phyloP scores from a whole-genome alignment of 2,329 filamentous ascomycete genomes.

The Nigrospora oryzae region DNA sequence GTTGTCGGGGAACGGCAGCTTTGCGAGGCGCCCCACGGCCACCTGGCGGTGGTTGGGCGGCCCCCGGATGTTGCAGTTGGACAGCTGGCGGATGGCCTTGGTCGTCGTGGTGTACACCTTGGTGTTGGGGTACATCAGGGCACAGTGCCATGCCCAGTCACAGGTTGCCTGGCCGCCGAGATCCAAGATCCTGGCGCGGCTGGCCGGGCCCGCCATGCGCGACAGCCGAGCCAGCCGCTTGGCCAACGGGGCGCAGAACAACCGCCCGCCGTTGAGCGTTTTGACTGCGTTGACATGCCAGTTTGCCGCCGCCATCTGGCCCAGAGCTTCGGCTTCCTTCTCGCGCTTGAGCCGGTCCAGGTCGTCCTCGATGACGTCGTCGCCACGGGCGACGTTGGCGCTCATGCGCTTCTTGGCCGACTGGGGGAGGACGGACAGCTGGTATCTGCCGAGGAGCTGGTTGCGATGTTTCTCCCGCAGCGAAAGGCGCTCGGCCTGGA shows the following conservation, averaged over 20 bases:
- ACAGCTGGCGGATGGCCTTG: slow-evolving; percentile 59
- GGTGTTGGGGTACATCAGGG: slow-evolving; percentile 73
- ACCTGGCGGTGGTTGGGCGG: slow-evolving; percentile 83
- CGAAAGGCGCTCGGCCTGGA: slow-evolving; percentile 75
- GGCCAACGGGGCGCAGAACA: slow-evolving; percentile 56
- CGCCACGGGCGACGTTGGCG: slow-evolving; percentile 65
- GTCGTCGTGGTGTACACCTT: slow-evolving; percentile 85
- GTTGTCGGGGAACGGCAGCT: slow-evolving; percentile 74
- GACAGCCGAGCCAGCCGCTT: slow-evolving; percentile 52
- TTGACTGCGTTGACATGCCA: slow-evolving; percentile 56
- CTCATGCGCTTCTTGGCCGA: slow-evolving; percentile 64
- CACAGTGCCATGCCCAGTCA: slow-evolving; percentile 95
- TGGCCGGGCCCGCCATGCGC: slow-evolving; percentile 36
- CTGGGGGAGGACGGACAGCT: slow-evolving; percentile 61
- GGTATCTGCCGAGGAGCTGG: slow-evolving; percentile 77
- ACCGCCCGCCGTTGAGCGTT: slow-evolving; percentile 53
- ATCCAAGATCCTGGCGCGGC: slow-evolving; percentile 67
- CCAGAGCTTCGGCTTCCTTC: slow-evolving; percentile 72
- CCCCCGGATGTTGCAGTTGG: slow-evolving; percentile 69
- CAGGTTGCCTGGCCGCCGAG: slow-evolving; percentile 77
- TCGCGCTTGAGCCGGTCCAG: slow-evolving; percentile 57
- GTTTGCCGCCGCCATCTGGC: slow-evolving; percentile 55
- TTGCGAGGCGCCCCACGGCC: slow-evolving; percentile 66
- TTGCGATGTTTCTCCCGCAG: slow-evolving; percentile 66
- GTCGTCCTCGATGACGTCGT: slow-evolving; percentile 55